Evolutionary conservation across 306 rosid species (phyloP).

Genomic region (Dryas drummondii): DNA sequence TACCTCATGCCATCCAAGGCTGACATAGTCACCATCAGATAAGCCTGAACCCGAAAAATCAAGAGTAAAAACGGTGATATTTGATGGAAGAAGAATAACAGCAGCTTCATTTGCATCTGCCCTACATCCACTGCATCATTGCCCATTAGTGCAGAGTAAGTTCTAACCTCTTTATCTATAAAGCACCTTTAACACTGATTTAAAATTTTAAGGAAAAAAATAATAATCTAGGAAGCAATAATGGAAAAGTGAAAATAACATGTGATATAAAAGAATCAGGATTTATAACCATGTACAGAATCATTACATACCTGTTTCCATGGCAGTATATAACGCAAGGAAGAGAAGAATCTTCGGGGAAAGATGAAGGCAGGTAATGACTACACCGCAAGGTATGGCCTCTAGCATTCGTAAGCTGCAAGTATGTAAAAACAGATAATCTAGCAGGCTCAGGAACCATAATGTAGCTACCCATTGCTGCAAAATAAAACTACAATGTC

Average conservation of each 20-base stretch:
- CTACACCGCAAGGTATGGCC: constrained; percentile 81
- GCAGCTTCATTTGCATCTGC: constrained; percentile 99
- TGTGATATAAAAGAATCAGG: neutral
- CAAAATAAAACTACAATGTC: constrained; percentile 21
- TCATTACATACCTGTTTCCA: constrained; percentile 75
- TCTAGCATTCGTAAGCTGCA: constrained; percentile 87
- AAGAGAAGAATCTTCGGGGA: constrained; percentile 72
- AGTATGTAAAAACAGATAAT: constrained; percentile 27
- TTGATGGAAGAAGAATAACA: constrained; percentile 85
- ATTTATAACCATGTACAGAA: constrained; percentile 10
- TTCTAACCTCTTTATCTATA: constrained; percentile 5
- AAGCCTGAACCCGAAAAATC: constrained; percentile 98
- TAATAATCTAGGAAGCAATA: neutral
- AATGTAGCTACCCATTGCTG: constrained; percentile 21
- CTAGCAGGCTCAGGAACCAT: constrained; percentile 25
- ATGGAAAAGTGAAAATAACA: constrained; percentile 13
- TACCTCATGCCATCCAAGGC: constrained; percentile 99
- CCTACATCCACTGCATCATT: constrained; percentile 90
- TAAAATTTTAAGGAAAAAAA: constrained; percentile 16
- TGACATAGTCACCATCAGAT: constrained; percentile 90
- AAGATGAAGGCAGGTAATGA: constrained; percentile 82
- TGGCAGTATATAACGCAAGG: constrained; percentile 98
- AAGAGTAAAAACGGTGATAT: constrained; percentile 92
- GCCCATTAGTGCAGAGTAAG: constrained; percentile 30
- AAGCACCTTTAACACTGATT: constrained; percentile 9